Conservation (phyloP, 495 filamentous ascomycete species). For the Aspergillus leporis region DNA sequence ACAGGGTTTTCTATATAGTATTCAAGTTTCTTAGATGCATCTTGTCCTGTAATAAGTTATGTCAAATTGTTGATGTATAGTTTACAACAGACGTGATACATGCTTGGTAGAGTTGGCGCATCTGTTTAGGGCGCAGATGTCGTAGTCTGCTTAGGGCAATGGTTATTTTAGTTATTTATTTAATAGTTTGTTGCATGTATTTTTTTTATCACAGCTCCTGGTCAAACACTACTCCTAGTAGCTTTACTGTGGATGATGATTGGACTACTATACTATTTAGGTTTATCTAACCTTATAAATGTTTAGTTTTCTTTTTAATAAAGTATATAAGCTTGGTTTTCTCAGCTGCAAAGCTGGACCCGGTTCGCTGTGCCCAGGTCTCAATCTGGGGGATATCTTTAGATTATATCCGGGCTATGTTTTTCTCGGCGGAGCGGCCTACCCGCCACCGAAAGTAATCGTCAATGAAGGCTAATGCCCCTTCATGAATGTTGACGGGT, state of each 20-base stretch:
- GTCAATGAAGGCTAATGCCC: conserved; percentile 28
- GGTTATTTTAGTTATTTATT: conserved; percentile 20
- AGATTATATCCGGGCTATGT: conserved; percentile 19
- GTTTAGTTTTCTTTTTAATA: conserved; percentile 15
- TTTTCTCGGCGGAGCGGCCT: no score
- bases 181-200: conserved; percentile 26
- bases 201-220: conserved; percentile 25
- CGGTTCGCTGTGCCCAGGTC: conserved; percentile 16
- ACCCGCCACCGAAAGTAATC: conserved; percentile 26
- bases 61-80: conserved; percentile 23
- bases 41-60: conserved; percentile 19
- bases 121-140: no score
- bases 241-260: conserved; percentile 20
- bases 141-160: no score
- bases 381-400: conserved; percentile 26
- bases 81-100: conserved; percentile 22
- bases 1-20: conserved; percentile 15
- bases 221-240: no score
- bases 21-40: conserved; percentile 17
- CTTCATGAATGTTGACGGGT: conserved; percentile 18
- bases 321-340: conserved; percentile 31
- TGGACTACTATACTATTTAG: conserved; percentile 18
- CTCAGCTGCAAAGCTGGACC: conserved; percentile 24
- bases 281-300: conserved; percentile 13
- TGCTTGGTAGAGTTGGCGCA: no score